A percentile compares a stretch with the other conserved stretches of the same genome.
These are phyloP conservation scores for Podaxis sp. DNA, from an alignment of 768 basidiomycete species.

Conservation along the genomic window DNA sequence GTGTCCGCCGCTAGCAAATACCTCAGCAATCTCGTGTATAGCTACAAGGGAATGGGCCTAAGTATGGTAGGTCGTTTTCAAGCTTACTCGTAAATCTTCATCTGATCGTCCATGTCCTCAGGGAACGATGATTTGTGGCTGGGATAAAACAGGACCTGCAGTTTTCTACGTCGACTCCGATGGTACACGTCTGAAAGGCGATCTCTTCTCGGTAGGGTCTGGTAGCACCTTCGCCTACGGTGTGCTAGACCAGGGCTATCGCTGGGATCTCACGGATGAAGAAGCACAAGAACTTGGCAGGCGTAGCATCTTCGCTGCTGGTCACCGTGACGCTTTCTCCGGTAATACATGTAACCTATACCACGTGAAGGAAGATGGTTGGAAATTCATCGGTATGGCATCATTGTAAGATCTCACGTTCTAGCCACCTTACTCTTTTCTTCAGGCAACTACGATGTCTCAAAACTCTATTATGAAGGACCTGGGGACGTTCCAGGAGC, in stretches of 20 bases:
- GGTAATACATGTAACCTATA: slow-evolving; percentile 96
- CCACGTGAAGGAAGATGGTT: slow-evolving; percentile 92
- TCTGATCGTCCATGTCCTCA: slow-evolving; percentile 27
- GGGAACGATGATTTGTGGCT: slow-evolving; percentile 99
- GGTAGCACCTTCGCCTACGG: slow-evolving; percentile 99
- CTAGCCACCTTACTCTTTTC: slow-evolving; percentile 17
- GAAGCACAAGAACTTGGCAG: slow-evolving; percentile 94
- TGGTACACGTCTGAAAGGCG: slow-evolving; percentile 91
- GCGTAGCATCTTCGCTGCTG: slow-evolving; percentile 94
- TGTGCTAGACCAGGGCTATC: slow-evolving; percentile 94
- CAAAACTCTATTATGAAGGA: slow-evolving; percentile 89
- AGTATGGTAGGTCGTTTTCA: slow-evolving; percentile 76
- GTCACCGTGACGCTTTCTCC: slow-evolving; percentile 95
- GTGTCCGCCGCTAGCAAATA: slow-evolving; percentile 99
- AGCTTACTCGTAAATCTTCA: not conserved
- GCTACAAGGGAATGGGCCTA: slow-evolving; percentile 98
- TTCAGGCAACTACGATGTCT: slow-evolving; percentile 89
- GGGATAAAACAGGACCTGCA: slow-evolving; percentile 99
- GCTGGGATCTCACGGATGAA: slow-evolving; percentile 88
- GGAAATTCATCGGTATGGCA: slow-evolving; percentile 87
- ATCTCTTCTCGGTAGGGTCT: slow-evolving; percentile 98
- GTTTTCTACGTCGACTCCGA: slow-evolving; percentile 99
- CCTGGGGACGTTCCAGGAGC: slow-evolving; percentile 67
- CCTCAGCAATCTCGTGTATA: slow-evolving; percentile 94
- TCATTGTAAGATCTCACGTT: slow-evolving; percentile 13